Evolutionary conservation across 805 yeast species (phyloP), one percentile per base, ranked within the genome.

Genomic region (Candida nanaspora): DNA sequence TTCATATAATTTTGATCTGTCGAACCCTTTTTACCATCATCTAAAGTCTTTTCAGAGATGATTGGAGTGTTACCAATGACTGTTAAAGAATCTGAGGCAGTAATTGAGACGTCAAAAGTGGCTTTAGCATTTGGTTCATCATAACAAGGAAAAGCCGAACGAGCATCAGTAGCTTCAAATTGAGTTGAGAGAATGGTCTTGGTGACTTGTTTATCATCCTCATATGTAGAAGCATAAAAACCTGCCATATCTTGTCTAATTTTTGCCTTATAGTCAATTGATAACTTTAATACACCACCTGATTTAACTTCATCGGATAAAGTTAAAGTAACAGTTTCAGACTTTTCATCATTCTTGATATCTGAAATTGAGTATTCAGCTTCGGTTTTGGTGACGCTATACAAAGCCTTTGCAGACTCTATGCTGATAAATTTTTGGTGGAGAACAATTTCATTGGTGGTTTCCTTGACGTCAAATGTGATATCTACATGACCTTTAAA

Each of bases 271-370:
- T 69, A 76, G 16, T 53, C 52, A 27, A 76, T 60, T 38, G 50
- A 41, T n/a, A 60, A 41, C 15, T 58, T 49, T 11, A 63, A 62
- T 25, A 67, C 55, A 11, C 44, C 39, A 7, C 49, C 51, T 20
- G 68, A 71, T 9, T 53, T 57, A 14, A 40, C 42, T 23, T 63
- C 56, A 7, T 63, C 55, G 32, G 68, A 72, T 50, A 89, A 80
- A 39, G 68, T 69, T 58, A 87, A 72, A 38, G 77, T 75, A 35
- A 79, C 74, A 32, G 77, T 70, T 66, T 91, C 95, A 45, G 71
- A 68, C 20, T 77, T 78, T 38, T 68, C 67, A 52, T 78, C 71
- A 38, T 64, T 58, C 3, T 39, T 25, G 4, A 44, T 35, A 2
- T 37, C 42, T 9, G 21, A 31, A 16, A 62, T 61, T 33, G 43